These are phyloP conservation scores for Cyberlindnera subsufficiens DNA, from an alignment of 805 yeast genomes.

Conservation along the genomic window DNA sequence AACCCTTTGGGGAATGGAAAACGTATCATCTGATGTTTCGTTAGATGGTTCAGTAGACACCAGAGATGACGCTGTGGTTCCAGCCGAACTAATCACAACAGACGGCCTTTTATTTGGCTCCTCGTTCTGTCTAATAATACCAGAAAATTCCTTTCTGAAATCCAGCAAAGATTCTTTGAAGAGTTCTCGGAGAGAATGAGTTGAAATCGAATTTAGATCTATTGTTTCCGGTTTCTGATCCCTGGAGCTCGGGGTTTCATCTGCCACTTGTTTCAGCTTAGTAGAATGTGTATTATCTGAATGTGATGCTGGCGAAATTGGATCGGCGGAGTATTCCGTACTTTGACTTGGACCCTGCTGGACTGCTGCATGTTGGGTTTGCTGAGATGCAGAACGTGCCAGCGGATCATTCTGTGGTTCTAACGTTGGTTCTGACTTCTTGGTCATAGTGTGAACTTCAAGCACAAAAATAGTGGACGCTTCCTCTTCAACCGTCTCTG, in stretches of 20 bases:
- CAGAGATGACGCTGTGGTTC: not conserved
- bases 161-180: constrained; percentile 8
- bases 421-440: not conserved
- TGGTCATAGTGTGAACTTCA: constrained; percentile 2
- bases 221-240: no score
- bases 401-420: no score
- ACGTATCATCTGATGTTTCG: not conserved
- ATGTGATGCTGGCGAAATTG: no score
- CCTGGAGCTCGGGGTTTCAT: no score
- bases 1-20: not conserved
- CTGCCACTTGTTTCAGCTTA: no score
- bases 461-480: constrained; percentile 4
- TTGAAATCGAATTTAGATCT: no score
- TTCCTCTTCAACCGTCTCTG: constrained; percentile 3
- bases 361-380: no score
- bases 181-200: no score
- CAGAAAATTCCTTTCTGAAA: constrained; percentile 4
- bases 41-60: not conserved
- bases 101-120: not conserved
- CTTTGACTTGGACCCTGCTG: no score
- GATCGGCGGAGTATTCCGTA: no score
- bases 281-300: no score
- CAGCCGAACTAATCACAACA: not conserved
- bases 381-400: no score
- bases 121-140: not conserved